These are phyloP conservation scores for Phialemonium atrogriseum DNA, from an alignment of 2,329 filamentous ascomycete genomes.

Conservation along the genomic window DNA sequence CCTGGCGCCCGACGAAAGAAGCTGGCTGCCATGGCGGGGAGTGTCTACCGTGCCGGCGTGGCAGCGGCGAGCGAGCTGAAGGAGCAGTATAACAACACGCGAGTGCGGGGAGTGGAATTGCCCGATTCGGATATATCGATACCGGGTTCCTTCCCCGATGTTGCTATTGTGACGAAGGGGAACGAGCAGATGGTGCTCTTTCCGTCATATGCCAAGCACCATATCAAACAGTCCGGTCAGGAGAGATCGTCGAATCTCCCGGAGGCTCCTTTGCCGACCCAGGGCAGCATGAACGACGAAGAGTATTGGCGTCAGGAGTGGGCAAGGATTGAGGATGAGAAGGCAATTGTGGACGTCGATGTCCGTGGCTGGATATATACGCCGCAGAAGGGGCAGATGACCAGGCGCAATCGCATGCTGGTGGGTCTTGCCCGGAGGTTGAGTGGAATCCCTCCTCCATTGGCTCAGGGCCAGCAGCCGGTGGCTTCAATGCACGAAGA, in stretches of 20 bases:
- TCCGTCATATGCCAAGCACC: slow-evolving; percentile 79
- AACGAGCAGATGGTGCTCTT: slow-evolving; percentile 93
- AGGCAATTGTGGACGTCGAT: slow-evolving; percentile 86
- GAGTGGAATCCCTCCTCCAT: slow-evolving; percentile 73
- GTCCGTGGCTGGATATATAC: slow-evolving; percentile 93
- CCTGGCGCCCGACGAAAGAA: slow-evolving; percentile 69
- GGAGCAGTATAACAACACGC: slow-evolving; percentile 50
- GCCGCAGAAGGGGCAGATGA: slow-evolving; percentile 77
- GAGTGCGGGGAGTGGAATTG: slow-evolving; percentile 27
- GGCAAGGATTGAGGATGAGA: slow-evolving; percentile 71
- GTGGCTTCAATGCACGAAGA: slow-evolving; percentile 25
- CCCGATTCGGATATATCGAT: slow-evolving; percentile 38
- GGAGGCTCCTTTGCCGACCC: slow-evolving; percentile 18
- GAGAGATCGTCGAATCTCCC: slow-evolving; percentile 19
- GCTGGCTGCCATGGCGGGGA: slow-evolving; percentile 58
- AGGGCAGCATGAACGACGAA: slow-evolving; percentile 45
- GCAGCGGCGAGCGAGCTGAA: slow-evolving; percentile 50
- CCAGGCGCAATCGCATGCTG: slow-evolving; percentile 75
- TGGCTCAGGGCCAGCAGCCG: slow-evolving; percentile 22
- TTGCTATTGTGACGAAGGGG: slow-evolving; percentile 69
- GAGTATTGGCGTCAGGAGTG: slow-evolving; percentile 74
- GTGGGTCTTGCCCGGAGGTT: slow-evolving; percentile 80
- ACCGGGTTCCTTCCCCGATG: slow-evolving; percentile 75
- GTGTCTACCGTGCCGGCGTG: slow-evolving; percentile 46
- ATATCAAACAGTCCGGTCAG: slow-evolving; percentile 52